Evolutionary conservation across 2,329 filamentous ascomycete genomes (phyloP).

Genomic region (Tolypocladium amazonense): DNA sequence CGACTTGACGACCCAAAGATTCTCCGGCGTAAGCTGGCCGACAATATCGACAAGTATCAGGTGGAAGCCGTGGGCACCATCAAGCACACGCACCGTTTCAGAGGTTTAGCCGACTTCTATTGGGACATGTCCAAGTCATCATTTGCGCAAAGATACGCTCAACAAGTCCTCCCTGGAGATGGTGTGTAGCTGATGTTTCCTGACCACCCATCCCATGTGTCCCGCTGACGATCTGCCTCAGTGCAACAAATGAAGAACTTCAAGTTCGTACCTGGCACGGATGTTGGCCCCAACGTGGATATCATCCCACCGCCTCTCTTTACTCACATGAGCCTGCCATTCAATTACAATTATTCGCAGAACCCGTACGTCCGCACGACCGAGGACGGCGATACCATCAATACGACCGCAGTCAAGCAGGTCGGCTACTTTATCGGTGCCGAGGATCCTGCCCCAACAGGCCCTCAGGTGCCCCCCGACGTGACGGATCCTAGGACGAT

Average conservation of each 20-base stretch:
- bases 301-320: conserved; percentile 74
- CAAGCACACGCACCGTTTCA: conserved; percentile 75
- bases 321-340: conserved; percentile 62
- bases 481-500: conserved; percentile 51
- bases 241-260: conserved; percentile 49
- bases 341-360: conserved; percentile 74
- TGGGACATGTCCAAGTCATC: conserved; percentile 58
- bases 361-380: conserved; percentile 65
- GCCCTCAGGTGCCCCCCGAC: conserved; percentile 50
- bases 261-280: conserved; percentile 52
- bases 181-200: conserved; percentile 34
- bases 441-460: conserved; percentile 49
- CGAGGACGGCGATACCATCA: conserved; percentile 45
- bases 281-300: conserved; percentile 50
- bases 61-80: conserved; percentile 64
- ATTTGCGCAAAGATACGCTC: conserved; percentile 61
- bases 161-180: conserved; percentile 61
- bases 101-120: conserved; percentile 81
- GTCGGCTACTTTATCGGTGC: conserved; percentile 48
- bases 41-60: conserved; percentile 57
- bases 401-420: conserved; percentile 47
- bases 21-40: conserved; percentile 54
- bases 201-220: neutral
- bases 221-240: conserved; percentile 8
- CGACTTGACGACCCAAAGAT: conserved; percentile 41